These are phyloP conservation scores for Salix dunnii DNA, from an alignment of 345 rosid genomes.

Conservation along the genomic window DNA sequence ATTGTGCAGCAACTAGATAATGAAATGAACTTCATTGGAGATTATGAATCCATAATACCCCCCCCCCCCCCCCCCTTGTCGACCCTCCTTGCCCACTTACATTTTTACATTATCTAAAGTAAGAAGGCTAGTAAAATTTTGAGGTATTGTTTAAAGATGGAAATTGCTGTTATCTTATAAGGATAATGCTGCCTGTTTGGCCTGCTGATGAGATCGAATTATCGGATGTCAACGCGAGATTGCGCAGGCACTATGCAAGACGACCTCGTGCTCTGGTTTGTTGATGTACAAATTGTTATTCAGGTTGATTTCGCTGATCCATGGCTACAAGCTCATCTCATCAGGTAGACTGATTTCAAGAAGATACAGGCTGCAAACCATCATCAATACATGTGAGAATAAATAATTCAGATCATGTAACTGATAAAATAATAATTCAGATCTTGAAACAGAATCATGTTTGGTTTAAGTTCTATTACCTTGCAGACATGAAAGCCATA, in stretches of 20 bases:
- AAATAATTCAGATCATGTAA: not conserved
- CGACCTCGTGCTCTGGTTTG: not conserved
- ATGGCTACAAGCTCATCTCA: constrained; percentile 56
- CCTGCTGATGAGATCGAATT: not conserved
- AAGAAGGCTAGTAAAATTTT: not conserved
- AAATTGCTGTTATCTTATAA: not conserved
- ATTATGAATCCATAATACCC: not conserved
- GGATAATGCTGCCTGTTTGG: not conserved
- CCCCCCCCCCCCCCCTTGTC: not conserved
- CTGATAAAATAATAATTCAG: not conserved
- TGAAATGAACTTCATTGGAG: not conserved
- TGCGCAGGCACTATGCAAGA: not conserved
- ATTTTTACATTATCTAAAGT: not conserved
- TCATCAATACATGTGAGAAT: not conserved
- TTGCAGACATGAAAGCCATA: constrained; percentile 99
- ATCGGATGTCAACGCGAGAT: not conserved
- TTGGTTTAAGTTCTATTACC: constrained; percentile 43
- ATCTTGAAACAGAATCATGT: not conserved
- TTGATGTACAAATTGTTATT: constrained; percentile 5
- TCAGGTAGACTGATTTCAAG: constrained; percentile 77
- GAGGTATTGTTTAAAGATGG: not conserved
- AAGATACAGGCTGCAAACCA: constrained; percentile 65
- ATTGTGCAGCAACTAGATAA: not conserved
- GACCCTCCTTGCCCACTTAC: not conserved
- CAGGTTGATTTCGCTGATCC: not conserved